Evolutionary conservation across 306 rosid species (phyloP), one percentile per base, ranked within the genome.

Genomic region (Luffa aegyptiaca): DNA sequence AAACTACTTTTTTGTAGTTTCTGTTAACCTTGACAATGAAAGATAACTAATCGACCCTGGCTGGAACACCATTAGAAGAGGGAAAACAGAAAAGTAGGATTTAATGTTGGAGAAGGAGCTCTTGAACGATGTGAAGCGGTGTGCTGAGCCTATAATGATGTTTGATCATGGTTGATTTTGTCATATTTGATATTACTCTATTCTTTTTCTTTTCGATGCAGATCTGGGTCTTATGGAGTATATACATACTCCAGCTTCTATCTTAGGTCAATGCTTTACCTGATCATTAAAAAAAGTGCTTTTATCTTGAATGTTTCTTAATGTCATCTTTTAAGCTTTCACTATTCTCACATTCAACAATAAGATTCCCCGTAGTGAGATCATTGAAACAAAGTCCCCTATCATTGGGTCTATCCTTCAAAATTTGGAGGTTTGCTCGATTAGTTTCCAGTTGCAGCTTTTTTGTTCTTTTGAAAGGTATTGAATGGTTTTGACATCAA

Each of bases 41-140:
- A 83, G 77, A 82, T 95, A 72, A 91, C 91, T 83, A 95, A 95
- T 80, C 90, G 97, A 16, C 99, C 99, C 97, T 95, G 81, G 99
- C 99, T 75, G 99, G 99, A 81, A 95, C 31, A 26, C 97, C 58
- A 80, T 83, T 87, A 90, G 96, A 83, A 93, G 99, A 87, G 99
- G 97, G 62, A 95, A 93, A 87, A 89, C 99, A 74, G 89, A 86
- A 10, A 82, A 91, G 81, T 97, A 95, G 82, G 99, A 95, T 86
- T 4, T 73, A 10, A 86, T 90, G 93, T 74, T 93, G 88, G 97
- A 95, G 89, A 83, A 86, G 72, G 92, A 93, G 62, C 97, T 93
- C 80, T 83, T 95, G 85, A 89, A 82, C 53, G 97, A 95, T 84
- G 90, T 84, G 79, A 95, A 95, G 88, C 99, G 93, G 84, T 80